Evolutionary conservation across 805 yeast species (phyloP), one percentile per base, ranked within the genome.

Genomic region (Candida morakotiae): DNA sequence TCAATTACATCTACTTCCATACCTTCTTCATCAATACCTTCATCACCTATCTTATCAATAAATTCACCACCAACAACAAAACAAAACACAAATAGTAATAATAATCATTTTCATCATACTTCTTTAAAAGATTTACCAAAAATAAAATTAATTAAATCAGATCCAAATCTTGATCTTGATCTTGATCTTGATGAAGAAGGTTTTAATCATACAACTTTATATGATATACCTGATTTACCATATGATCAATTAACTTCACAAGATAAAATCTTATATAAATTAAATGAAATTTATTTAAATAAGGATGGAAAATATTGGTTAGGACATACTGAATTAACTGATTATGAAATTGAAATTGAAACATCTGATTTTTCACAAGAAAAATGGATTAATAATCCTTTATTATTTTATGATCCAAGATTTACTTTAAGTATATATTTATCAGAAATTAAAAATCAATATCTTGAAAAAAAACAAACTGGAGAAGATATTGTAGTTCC

Each of bases 391-490:
- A 42, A 43, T 27, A 50, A 41, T 4, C 46, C 48, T 4, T 37
- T 37, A 6, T 22, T 59, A 4, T 60, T 57, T 17, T 71, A 64
- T 43, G 86, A 80, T 44, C 85, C 85, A 10, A 54, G 84, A 28
- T 61, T 79, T 42, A 71, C 83, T 0, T 61, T 74, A 46, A 55
- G 79, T 0, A 72, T 56, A 9, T 75, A 75, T 51, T 43, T 78
- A 23, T 56, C 69, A 1, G 38, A 72, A 39, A 58, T 77, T 14
- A 52, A 48, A 30, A 40, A 53, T 23, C 60, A 49, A 26, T 25
- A 45, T 14, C 13, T 45, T 9, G 44, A 45, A 18, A 40, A 36
- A 16, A 48, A 44, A 26, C 38, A 17, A 33, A n/a, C n/a, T n/a
- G n/a, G n/a, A n/a, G n/a, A n/a, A n/a, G 54, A 34, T 39, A 26